A percentile compares a stretch with the other conserved stretches of the same genome.
These are phyloP conservation scores for Babesia gibsoni DNA, from an alignment of 169 alveolate genomes.

Conservation along the genomic window DNA sequence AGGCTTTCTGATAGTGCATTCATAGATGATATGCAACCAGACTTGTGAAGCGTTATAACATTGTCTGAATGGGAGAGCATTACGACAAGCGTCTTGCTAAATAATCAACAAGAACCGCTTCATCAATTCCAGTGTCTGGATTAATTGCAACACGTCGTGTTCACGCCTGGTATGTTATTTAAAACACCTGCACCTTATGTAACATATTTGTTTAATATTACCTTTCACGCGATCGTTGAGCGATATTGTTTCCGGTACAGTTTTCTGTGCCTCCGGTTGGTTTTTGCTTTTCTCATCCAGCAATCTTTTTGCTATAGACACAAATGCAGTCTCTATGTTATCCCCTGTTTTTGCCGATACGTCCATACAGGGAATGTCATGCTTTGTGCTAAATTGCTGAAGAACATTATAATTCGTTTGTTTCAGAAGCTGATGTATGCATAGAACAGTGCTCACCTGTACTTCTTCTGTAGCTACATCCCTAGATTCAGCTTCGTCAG, in stretches of 20 bases:
- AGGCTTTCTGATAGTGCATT: too few relatives aligned
- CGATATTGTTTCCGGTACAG: conserved; percentile 8
- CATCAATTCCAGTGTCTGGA: too few relatives aligned
- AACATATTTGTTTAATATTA: neutral
- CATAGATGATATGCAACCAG: too few relatives aligned
- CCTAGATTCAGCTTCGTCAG: conserved; percentile 76
- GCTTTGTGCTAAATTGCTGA: conserved; percentile 35
- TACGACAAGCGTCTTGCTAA: too few relatives aligned
- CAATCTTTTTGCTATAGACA: conserved; percentile 48
- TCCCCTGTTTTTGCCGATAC: conserved; percentile 62
- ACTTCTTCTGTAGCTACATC: conserved; percentile 51
- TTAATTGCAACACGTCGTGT: conserved; percentile 13
- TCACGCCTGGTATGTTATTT: conserved; percentile 7
- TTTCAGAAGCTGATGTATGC: neutral
- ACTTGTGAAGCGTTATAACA: too few relatives aligned
- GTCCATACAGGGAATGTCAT: conserved; percentile 43
- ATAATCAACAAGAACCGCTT: too few relatives aligned
- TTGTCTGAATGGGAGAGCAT: too few relatives aligned
- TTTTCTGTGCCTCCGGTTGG: neutral
- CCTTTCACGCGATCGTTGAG: conserved; percentile 34
- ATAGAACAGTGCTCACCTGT: conserved; percentile 16
- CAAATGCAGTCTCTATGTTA: conserved; percentile 57
- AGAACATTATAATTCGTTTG: neutral
- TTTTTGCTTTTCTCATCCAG: conserved; percentile 6
- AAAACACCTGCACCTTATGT: neutral